phyloP scores from a whole-genome alignment of 345 rosid species.

The Eucalyptus erythrocorys region DNA sequence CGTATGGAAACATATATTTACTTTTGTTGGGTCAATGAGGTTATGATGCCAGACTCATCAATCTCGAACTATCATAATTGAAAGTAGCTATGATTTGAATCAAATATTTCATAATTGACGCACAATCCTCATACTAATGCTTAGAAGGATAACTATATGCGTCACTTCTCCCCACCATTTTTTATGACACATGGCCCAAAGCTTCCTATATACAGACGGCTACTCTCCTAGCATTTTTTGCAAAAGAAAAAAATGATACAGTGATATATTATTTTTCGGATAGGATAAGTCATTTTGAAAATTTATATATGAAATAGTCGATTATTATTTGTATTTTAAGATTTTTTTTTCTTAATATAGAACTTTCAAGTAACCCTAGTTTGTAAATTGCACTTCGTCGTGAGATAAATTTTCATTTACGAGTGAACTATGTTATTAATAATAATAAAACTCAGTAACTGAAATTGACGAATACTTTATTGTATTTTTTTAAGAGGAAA shows the following conservation, averaged over 20 bases:
- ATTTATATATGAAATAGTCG: not conserved
- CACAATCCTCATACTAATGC: not conserved
- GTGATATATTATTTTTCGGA: not conserved
- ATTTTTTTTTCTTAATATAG: not conserved
- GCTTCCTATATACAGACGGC: not conserved
- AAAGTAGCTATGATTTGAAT: not conserved
- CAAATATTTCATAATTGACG: not conserved
- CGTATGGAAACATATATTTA: not conserved
- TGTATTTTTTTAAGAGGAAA: not conserved
- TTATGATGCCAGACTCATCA: not conserved
- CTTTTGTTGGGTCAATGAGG: not conserved
- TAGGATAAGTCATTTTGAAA: not conserved
- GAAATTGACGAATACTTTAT: not conserved
- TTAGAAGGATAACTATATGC: not conserved
- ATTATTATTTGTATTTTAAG: not conserved
- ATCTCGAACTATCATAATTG: not conserved
- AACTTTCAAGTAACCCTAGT: not conserved
- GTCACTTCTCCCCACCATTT: not conserved
- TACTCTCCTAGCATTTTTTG: not conserved
- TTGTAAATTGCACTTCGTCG: accelerated
- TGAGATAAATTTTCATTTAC: not conserved
- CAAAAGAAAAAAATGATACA: not conserved
- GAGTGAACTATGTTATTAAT: not conserved
- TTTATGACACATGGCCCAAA: not conserved
- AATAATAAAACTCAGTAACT: not conserved